Conservation (phyloP, 2,329 filamentous ascomycete species). For the Colletotrichum lupini region DNA sequence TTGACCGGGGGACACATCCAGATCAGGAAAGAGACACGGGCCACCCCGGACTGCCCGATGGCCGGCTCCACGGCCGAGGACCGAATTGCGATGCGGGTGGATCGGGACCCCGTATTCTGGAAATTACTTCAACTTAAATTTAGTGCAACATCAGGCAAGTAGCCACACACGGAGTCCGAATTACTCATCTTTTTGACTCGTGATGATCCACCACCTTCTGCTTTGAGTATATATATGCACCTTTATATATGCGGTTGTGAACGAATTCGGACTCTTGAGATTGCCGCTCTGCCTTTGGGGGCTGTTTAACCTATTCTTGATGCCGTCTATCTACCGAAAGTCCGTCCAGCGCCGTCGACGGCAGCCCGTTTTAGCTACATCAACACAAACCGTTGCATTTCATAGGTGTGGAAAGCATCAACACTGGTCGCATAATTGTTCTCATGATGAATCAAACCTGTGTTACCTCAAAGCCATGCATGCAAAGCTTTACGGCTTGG, state of each 20-base stretch:
- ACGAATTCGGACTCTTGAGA: neutral
- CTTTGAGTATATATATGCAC: neutral
- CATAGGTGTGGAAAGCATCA: too few species aligned
- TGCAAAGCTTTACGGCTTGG: too few species aligned
- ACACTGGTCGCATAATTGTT: too few species aligned
- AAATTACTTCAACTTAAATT: slow-evolving; percentile 23
- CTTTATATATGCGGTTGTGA: neutral
- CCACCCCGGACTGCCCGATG: slow-evolving; percentile 8
- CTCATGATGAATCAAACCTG: too few species aligned
- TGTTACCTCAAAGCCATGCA: too few species aligned
- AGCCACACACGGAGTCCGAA: slow-evolving; percentile 5
- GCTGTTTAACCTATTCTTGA: too few species aligned
- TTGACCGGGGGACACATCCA: neutral
- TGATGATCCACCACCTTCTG: slow-evolving; percentile 1
- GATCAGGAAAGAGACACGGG: neutral
- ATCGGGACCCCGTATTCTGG: slow-evolving; percentile 20
- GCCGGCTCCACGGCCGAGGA: slow-evolving; percentile 6
- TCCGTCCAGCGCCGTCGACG: neutral
- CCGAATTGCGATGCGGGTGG: slow-evolving; percentile 2
- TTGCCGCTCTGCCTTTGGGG: neutral
- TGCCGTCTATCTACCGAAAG: neutral
- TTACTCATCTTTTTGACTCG: slow-evolving; percentile 20
- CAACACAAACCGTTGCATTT: too few species aligned
- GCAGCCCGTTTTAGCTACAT: neutral
- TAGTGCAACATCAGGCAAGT: neutral